Evolutionary conservation across 768 basidiomycete genomes (phyloP).

Genomic region (Candolleomyces aberdarensis): DNA sequence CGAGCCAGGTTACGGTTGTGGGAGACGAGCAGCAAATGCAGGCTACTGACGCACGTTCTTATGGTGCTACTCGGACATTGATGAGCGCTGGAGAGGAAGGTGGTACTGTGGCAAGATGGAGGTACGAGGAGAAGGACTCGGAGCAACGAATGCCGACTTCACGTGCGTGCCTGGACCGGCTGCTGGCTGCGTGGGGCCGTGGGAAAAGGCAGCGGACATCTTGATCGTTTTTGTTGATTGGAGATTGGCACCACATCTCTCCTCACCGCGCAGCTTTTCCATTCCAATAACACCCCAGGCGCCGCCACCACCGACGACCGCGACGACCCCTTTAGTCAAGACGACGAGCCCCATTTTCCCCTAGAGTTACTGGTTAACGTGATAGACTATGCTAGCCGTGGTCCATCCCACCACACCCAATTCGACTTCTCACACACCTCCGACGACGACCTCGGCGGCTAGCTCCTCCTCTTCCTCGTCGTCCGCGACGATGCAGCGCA

Average conservation of each 20-base stretch:
- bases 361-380: not conserved
- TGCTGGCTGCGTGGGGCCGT: not conserved
- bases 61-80: too few species aligned
- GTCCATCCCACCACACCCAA: conserved; percentile 2
- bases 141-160: not conserved
- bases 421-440: not conserved
- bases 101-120: not conserved
- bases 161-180: not conserved
- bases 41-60: too few species aligned
- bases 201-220: not conserved
- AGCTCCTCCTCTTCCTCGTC: conserved; percentile 6
- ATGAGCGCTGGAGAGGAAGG: too few species aligned
- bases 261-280: not conserved
- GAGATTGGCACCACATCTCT: conserved; percentile 1
- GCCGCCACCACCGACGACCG: not conserved
- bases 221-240: conserved; percentile 3
- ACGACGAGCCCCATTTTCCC: not conserved
- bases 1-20: too few species aligned
- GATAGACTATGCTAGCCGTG: conserved; percentile 4
- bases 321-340: not conserved
- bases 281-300: too few species aligned
- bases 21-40: too few species aligned
- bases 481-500: not conserved
- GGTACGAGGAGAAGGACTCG: not conserved
- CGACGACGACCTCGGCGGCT: not conserved